Evolutionary conservation across 768 basidiomycete species (phyloP), one percentile per base, ranked within the genome.

Genomic region (Clitopilus hobsonii): DNA sequence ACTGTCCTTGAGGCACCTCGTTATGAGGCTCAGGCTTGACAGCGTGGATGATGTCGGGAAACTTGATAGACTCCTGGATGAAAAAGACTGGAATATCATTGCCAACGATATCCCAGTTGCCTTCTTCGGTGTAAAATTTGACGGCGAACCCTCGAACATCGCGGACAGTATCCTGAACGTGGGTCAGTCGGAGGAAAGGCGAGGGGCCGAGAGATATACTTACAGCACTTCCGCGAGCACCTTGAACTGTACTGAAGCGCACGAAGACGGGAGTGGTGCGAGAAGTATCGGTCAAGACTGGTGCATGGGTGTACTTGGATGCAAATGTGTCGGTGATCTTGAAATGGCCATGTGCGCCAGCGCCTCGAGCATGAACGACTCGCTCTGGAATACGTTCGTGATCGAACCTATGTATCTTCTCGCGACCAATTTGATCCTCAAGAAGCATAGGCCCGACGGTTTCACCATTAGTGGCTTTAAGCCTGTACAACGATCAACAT

Each of bases 331-430:
- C 84, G 51, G 74, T 79, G 3, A 89, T 83, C 67, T 80, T 85
- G 79, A 96, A 95, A 63, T 85, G 79, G 3, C 93, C 92, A 65
- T 93, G 91, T 11, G 90, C 91, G 51, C 82, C 89, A 25, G 82
- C 64, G n/a, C 88, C 88, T 13, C 88, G 83, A 47, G 88, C 85
- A 63, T 79, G 78, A 6, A 87, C 86, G 8, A 87, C 84, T 45
- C 90, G 88, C 74, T 92, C 92, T 0, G 93, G 92, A 53, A 94
- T 94, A 11, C 62, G 87, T 67, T 94, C 91, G 63, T 92, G 91
- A 65, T 93, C 91, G 62, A 92, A 94, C 13, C 85, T 80, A 52
- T 81, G 81, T 26, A 91, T 82, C 69, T 91, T 90, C 72, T 88
- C 85, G 59, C 87, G 81, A 4, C 78, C 79, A 58, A 88, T 78